Percentiles rank a stretch among this genome's conserved stretches.
phyloP scores from a whole-genome alignment of 1,284 basidiomycete species.

The Hymenochaete sp. region DNA sequence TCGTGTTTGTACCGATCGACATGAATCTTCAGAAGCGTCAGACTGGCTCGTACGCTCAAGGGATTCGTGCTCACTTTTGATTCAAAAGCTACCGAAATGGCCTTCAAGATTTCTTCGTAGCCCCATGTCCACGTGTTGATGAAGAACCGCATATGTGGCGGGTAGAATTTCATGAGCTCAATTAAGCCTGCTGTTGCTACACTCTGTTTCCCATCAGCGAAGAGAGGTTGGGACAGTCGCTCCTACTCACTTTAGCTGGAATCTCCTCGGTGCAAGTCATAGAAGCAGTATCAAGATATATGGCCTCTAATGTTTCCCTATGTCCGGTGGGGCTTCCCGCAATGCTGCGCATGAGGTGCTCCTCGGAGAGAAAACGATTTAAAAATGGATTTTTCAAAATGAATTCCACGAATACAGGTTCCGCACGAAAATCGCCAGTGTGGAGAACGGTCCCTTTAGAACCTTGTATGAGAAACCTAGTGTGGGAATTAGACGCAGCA shows the following conservation, averaged over 20 bases:
- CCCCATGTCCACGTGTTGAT: constrained; percentile 93
- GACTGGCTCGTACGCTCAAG: not conserved
- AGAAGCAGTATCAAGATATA: constrained; percentile 81
- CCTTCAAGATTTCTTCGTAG: constrained; percentile 79
- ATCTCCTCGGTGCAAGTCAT: constrained; percentile 53
- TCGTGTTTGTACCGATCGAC: constrained; percentile 79
- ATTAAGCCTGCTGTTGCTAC: constrained; percentile 61
- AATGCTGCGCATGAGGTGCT: constrained; percentile 13
- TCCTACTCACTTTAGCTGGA: constrained; percentile 58
- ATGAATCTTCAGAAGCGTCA: constrained; percentile 53
- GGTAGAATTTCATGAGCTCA: constrained; percentile 60
- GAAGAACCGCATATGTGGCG: constrained; percentile 68
- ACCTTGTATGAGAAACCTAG: constrained; percentile 84
- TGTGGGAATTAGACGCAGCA: too few species aligned
- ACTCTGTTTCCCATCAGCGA: constrained; percentile 35
- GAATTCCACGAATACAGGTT: constrained; percentile 65
- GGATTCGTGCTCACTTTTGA: constrained; percentile 38
- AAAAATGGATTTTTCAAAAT: constrained; percentile 62
- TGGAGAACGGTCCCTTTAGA: constrained; percentile 67
- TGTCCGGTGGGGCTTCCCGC: not conserved
- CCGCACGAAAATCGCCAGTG: constrained; percentile 88
- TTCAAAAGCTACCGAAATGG: constrained; percentile 55
- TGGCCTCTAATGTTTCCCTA: constrained; percentile 56
- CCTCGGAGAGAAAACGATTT: constrained; percentile 52
- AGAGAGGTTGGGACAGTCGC: not conserved